Evolutionary conservation across 768 basidiomycete species (phyloP).

Genomic region (Lactarius deliciosus): DNA sequence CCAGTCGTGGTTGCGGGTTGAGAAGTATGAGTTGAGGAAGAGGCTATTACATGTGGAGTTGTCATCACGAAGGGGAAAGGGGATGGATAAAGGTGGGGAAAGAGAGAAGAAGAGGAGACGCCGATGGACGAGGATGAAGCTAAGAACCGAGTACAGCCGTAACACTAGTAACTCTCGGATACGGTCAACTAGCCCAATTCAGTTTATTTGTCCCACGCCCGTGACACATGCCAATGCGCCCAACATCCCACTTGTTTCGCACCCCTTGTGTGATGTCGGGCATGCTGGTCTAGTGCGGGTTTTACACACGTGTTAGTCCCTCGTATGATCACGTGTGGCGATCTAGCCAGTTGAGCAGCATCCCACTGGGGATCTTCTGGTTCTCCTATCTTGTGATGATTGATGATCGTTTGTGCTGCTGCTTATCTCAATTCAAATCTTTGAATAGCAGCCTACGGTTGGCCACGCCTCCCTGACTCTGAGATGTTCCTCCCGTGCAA

Average conservation of each 20-base stretch:
- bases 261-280: neutral
- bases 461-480: neutral
- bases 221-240: neutral
- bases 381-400: neutral
- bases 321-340: neutral
- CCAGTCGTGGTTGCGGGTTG: slow-evolving; percentile 65
- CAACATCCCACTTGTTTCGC: neutral
- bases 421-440: neutral
- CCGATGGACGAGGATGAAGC: neutral
- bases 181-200: neutral
- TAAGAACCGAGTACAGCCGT: slow-evolving; percentile 8
- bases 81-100: slow-evolving; percentile 27
- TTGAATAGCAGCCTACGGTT: too few species aligned
- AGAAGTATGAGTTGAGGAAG: slow-evolving; percentile 60
- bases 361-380: neutral
- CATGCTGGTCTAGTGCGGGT: neutral
- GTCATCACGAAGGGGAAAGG: slow-evolving; percentile 49
- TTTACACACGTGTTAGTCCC: neutral
- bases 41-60: slow-evolving; percentile 82
- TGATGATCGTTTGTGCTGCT: neutral
- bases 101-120: slow-evolving; percentile 5
- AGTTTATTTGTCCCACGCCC: slow-evolving; percentile 8
- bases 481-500: neutral
- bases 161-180: neutral
- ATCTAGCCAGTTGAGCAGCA: too few species aligned